Base-by-base conservation (phyloP, 805 yeast species). In the Candida suzukii region DNA sequence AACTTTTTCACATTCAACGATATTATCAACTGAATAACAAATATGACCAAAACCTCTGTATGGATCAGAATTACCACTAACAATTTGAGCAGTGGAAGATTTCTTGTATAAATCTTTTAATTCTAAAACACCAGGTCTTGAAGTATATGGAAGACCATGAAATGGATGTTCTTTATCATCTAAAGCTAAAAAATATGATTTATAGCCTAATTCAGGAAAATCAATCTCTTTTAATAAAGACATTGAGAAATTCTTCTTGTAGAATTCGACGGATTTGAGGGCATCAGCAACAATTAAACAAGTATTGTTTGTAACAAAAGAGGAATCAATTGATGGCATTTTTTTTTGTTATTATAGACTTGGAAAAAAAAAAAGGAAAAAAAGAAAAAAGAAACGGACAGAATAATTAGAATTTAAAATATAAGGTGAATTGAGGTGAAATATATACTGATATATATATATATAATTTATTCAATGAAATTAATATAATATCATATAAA, bases 11-110 rank as follows among this genome's bases (percentile, higher is more conserved):
- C 80, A 66, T 11, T 58, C 73, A 41, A 64, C 78, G 43, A 91
- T 76, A 64, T 90, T 81, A 51, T 87, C 86, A 14, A 90, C 96
- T 2, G 95, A 73, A 50, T 91, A 66, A 63, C 96, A 88, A 44
- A 88, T 79, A 64, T 91, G 99, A 19, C 99, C 99, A 57, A 90
- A 91, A 0, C 99, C 98, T 50, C 91, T 75, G 60, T 78, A 69
- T 31, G 95, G 91, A 40, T 82, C 88, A 9, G 71, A 78, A 59
- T 93, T 91, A 45, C 99, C 99, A 56, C 82, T 83, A 65, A 76
- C 83, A 45, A 63, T 69, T 64, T 70, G 88, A 9, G 64, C 59
- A 2, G 68, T n/a, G n/a, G n/a, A n/a, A n/a, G n/a, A 78, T 80
- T 43, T 60, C 61, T 62, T 83, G 85, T 37, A 93, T 65, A 84